These are phyloP conservation scores for Eragrostis nindensis DNA, from an alignment of 176 grass and related monocot species.

Conservation along the genomic window DNA sequence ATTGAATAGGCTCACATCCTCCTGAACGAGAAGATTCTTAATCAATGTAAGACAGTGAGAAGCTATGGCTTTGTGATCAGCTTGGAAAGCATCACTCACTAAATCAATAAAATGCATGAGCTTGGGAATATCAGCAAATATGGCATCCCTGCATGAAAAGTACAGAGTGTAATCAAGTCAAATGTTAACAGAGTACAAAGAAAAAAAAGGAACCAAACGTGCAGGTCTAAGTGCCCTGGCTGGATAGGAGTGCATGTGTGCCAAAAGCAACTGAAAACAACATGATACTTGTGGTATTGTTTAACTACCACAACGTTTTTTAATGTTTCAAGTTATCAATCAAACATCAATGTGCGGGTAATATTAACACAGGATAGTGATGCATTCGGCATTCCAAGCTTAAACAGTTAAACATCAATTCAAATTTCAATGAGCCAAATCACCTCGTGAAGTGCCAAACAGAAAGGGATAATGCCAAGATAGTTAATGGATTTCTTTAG, in stretches of 20 bases:
- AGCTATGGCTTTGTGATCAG: slow-evolving; percentile 24
- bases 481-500: background rate
- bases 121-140: slow-evolving; percentile 68
- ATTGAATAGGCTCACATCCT: slow-evolving; percentile 66
- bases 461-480: background rate
- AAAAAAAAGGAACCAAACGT: slow-evolving; percentile 1
- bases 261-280: background rate
- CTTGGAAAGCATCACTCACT: slow-evolving; percentile 52
- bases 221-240: slow-evolving; percentile 2
- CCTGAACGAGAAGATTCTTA: slow-evolving; percentile 54
- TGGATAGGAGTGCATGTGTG: background rate
- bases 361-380: background rate
- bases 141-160: slow-evolving; percentile 63
- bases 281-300: background rate
- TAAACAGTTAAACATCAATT: background rate
- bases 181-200: background rate
- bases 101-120: slow-evolving; percentile 76
- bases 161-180: slow-evolving; percentile 43
- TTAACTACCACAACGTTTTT: background rate
- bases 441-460: background rate
- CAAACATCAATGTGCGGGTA: background rate
- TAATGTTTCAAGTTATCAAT: slow-evolving; percentile 20
- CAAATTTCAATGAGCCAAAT: background rate
- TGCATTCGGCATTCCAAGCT: background rate
- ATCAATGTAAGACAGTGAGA: slow-evolving; percentile 39